These are phyloP conservation scores for Miscanthus lutarioriparius DNA, from an alignment of 176 grass and related monocot species.

Conservation along the genomic window DNA sequence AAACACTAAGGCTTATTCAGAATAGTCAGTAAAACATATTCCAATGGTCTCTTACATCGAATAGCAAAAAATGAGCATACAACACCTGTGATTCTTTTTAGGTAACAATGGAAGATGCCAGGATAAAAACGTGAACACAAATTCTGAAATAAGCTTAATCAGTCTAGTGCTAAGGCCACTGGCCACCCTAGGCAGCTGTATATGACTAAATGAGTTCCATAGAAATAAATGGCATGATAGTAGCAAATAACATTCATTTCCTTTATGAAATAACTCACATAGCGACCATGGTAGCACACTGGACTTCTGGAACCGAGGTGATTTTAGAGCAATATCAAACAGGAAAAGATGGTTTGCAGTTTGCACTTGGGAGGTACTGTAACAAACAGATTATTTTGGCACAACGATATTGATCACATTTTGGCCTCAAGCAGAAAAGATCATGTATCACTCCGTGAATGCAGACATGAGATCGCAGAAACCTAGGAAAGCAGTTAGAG, in stretches of 20 bases:
- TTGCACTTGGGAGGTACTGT: background rate
- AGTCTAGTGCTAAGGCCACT: background rate
- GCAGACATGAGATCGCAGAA: background rate
- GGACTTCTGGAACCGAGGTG: background rate
- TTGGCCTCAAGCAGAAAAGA: background rate
- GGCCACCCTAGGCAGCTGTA: background rate
- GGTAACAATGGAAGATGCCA: background rate
- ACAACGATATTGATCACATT: background rate
- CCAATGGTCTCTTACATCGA: background rate
- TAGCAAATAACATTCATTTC: background rate
- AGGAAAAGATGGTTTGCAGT: background rate
- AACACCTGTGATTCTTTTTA: background rate
- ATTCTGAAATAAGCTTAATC: background rate
- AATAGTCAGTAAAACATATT: background rate
- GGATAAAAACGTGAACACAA: background rate
- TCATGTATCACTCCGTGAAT: background rate
- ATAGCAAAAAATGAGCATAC: constrained; percentile 14
- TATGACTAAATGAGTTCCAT: background rate
- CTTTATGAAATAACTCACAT: background rate
- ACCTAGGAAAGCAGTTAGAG: background rate
- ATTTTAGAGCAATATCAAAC: background rate
- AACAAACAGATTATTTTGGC: constrained; percentile 8
- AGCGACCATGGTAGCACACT: background rate
- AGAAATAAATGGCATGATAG: background rate
- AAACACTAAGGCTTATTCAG: constrained; percentile 2